These are phyloP conservation scores for Ascochyta pisi DNA, from an alignment of 2,329 filamentous ascomycete species.

Conservation along the genomic window DNA sequence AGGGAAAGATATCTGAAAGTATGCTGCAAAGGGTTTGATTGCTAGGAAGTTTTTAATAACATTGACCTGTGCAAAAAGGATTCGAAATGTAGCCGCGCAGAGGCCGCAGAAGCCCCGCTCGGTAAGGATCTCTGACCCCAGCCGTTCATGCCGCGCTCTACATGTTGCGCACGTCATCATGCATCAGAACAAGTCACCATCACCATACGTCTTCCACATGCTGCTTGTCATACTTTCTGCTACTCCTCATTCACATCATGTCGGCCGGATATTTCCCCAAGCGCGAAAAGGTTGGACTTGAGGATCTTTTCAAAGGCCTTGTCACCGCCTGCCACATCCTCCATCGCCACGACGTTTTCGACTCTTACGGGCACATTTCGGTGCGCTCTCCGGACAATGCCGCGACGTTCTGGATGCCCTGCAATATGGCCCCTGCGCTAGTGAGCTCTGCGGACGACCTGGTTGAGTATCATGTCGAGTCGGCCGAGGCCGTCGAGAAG, in stretches of 20 bases:
- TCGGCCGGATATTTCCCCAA: constrained; percentile 49
- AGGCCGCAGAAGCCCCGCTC: background rate
- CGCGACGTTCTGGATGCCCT: constrained; percentile 55
- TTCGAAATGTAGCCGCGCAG: background rate
- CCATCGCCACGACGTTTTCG: constrained; percentile 59
- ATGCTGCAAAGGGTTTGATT: too few relatives aligned
- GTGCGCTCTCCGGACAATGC: constrained; percentile 58
- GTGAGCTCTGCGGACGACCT: constrained; percentile 52
- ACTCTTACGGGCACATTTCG: constrained; percentile 64
- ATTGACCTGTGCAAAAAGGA: too few relatives aligned
- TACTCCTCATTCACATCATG: constrained; percentile 27
- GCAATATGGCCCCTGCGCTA: constrained; percentile 53
- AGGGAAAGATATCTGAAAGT: too few relatives aligned
- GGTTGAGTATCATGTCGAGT: constrained; percentile 53
- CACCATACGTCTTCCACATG: background rate
- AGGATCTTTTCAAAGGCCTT: constrained; percentile 49
- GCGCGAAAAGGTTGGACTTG: constrained; percentile 47
- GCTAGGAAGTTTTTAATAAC: too few relatives aligned
- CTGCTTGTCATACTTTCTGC: constrained; percentile 6
- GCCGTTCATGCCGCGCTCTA: constrained; percentile 8
- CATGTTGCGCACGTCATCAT: constrained; percentile 29
- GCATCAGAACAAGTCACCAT: constrained; percentile 16
- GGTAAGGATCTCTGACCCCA: constrained; percentile 3
- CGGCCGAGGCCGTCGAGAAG: constrained; percentile 48
- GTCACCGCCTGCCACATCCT: constrained; percentile 61